Conservation (phyloP, 2,329 filamentous ascomycete genomes). For the Stemphylium lycopersici region DNA sequence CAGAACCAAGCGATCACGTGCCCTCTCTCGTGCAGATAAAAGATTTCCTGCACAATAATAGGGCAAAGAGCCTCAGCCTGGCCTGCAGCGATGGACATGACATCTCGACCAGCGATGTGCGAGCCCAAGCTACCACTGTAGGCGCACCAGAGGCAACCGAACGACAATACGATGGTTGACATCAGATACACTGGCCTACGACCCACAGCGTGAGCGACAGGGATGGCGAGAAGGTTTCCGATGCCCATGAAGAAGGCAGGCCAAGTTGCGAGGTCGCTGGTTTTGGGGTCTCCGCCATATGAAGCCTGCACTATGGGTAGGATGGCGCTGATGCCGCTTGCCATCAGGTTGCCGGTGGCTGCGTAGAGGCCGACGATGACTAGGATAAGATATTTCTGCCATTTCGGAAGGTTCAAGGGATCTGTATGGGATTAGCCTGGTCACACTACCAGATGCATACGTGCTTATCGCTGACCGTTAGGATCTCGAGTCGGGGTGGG, state of each 20-base stretch:
- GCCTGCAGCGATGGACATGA: conserved; percentile 21
- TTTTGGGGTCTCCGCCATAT: conserved; percentile 10
- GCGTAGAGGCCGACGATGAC: conserved; percentile 17
- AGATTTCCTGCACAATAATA: conserved; percentile 16
- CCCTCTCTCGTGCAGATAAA: conserved; percentile 16
- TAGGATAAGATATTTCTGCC: conserved; percentile 18
- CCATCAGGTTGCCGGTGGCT: conserved; percentile 16
- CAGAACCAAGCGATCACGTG: conserved; percentile 19
- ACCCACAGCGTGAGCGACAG: conserved; percentile 16
- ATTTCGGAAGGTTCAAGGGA: conserved; percentile 15
- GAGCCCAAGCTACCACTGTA: conserved; percentile 10
- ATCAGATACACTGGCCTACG: conserved; percentile 16
- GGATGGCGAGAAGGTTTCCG: conserved; percentile 16
- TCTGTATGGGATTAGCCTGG: background rate
- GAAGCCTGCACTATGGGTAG: conserved; percentile 10
- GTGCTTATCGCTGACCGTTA: conserved; percentile 8
- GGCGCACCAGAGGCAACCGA: conserved; percentile 17
- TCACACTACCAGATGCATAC: background rate
- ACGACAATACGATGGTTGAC: conserved; percentile 13
- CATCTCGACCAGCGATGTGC: conserved; percentile 17
- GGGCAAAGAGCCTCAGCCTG: conserved; percentile 19
- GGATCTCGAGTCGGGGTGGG: conserved; percentile 18
- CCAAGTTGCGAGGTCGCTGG: conserved; percentile 16
- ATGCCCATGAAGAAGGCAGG: conserved; percentile 21
- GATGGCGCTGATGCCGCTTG: conserved; percentile 17